Base-by-base conservation (phyloP, 805 yeast species). In the Lachancea waltii region DNA sequence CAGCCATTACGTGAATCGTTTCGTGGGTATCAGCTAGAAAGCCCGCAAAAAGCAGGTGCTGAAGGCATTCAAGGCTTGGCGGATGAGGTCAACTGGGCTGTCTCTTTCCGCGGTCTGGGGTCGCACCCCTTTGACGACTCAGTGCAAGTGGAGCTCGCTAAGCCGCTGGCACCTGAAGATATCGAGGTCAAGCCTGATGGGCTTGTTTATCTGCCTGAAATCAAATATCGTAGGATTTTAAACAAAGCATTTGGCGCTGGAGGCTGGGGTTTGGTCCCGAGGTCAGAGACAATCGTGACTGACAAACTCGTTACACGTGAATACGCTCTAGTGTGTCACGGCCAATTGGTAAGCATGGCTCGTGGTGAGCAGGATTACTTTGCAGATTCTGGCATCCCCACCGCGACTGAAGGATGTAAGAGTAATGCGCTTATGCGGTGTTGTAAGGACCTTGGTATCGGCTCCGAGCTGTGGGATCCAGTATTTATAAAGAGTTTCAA, bases 401-500 rank as follows among this genome's bases (percentile, higher is more conserved):
- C 97, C 0, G 97, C 97, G 0, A 80, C 94, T 29, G 98, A 92
- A 63, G 98, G 98, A 8, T 90, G 97, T 62, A 87, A 87, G 58
- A 81, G 94, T 56, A 92, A 92, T 57, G 97, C 97, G 0, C 66
- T 92, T 58, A 90, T 92, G 97, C 75, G 98, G 58, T 89, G 97
- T 54, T 92, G 98, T 63, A 92, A 92, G 60, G 98, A 92, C 63
- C 70, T 92, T 52, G 97, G 97, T 4, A 82, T 92, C 47, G 98
- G 97, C 1, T 83, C 95, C 41, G 98, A 92, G 56, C 70, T 92
- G 35, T 92, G 98, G 98, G 98, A 92, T 58, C 98, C 98, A 2
- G 67, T 77, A 29, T 92, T 90, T 51, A 87, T 92, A 45, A 73
- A 84, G 49, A 51, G 56, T 32, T 83, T 79, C 63, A 84, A 83